Base-by-base conservation (phyloP, 2,329 filamentous ascomycete genomes). In the Nectriaceae sp. region DNA sequence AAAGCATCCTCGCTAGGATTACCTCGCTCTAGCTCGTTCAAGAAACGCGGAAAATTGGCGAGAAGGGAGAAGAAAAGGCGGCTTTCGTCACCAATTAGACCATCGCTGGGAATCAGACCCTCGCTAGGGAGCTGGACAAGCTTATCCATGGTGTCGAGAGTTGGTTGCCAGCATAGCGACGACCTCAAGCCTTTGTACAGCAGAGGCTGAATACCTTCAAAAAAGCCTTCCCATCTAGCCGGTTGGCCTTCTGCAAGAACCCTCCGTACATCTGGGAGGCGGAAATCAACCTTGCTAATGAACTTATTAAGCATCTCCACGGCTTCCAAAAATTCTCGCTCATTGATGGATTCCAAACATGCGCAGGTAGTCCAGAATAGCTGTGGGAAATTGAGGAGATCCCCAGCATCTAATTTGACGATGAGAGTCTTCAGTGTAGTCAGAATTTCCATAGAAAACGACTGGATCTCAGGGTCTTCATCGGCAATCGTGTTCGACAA, bases 331-430 rank as follows among this genome's bases (percentile, higher is more conserved):
- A 96, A 99, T 64, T 99, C 94, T 19, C 87, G 83, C 70, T 99
- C 95, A 56, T 97, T 96, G 63, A 97, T 96, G 0, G 94, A 97
- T 63, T 97, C 92, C 18, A 99, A 75, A 65, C 94, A 99, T 11
- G 94, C 94, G 62, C 92, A 97, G 0, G 90, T 96, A 1, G 93
- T 96, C 95, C 95, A 99, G 70, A 99, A 97, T 1, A 99, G 76
- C 63, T 97, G 93, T 2, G 94, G 94, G 56, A 96, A 97, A n/a
- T 85, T 84, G 40, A 96, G 71, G 2, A 99, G 77, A 65, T 92
- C 88, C 31, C 88, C 82, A 0, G 88, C 79, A 18, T 92, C 86
- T 21, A 97, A 75, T 46, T 93, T 94, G 56, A 85, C 82, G 48
- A 99, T 96, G 38, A 99, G 87, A 0, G 91, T 91, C 64, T 95